Conservation (phyloP, 2,329 filamentous ascomycete species). For the Pleurostoma richardsiae region DNA sequence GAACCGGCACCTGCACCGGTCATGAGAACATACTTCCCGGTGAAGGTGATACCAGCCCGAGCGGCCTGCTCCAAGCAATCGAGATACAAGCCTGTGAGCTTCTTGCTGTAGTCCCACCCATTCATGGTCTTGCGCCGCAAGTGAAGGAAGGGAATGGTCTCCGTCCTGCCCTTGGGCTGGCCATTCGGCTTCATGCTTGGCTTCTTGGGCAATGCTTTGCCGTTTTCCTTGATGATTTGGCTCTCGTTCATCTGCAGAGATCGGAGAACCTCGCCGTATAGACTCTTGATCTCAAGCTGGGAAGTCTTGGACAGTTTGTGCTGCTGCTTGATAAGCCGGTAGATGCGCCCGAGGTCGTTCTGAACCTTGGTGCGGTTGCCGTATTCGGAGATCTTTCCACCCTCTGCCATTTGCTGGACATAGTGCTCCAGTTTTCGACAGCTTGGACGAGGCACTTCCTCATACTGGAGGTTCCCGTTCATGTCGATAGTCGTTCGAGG, state of each 20-base stretch:
- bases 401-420: constrained; percentile 96
- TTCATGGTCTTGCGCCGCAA: constrained; percentile 90
- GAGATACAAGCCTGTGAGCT: constrained; percentile 87
- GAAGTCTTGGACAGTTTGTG: constrained; percentile 96
- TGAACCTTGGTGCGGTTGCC: constrained; percentile 98
- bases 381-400: constrained; percentile 97
- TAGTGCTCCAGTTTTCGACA: constrained; percentile 98
- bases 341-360: constrained; percentile 88
- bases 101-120: constrained; percentile 99
- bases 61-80: constrained; percentile 89
- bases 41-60: constrained; percentile 80
- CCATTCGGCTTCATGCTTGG: constrained; percentile 44
- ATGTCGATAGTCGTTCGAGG: constrained; percentile 90
- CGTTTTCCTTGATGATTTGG: constrained; percentile 85
- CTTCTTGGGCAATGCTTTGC: constrained; percentile 54
- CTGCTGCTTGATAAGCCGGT: constrained; percentile 97
- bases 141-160: constrained; percentile 97
- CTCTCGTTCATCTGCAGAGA: constrained; percentile 97
- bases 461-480: constrained; percentile 86
- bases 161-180: constrained; percentile 79
- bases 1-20: constrained; percentile 96
- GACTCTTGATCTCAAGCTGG: constrained; percentile 89
- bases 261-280: constrained; percentile 92
- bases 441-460: constrained; percentile 79
- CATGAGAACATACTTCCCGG: constrained; percentile 95